Percentiles rank a stretch among this genome's conserved stretches.
phyloP scores from a whole-genome alignment of 2,329 filamentous ascomycete genomes.

The Claviceps fusiformis region DNA sequence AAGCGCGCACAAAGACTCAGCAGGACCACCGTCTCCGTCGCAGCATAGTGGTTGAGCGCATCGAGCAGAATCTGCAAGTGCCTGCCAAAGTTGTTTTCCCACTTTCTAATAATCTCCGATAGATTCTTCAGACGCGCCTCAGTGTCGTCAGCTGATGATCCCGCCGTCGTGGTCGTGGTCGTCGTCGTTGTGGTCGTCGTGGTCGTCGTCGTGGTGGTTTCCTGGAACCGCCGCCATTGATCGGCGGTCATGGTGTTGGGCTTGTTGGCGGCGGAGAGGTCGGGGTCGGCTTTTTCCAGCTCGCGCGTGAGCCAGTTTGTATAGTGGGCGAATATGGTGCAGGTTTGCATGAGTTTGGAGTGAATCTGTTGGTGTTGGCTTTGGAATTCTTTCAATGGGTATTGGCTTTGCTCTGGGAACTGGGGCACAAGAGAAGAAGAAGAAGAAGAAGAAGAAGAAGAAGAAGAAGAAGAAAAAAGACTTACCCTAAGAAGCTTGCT shows the following conservation, averaged over 20 bases:
- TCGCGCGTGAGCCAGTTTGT: constrained; percentile 76
- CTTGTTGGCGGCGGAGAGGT: constrained; percentile 49
- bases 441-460: neutral
- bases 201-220: no score
- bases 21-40: constrained; percentile 90
- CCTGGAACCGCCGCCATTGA: constrained; percentile 46
- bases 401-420: neutral
- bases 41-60: constrained; percentile 91
- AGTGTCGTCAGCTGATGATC: constrained; percentile 23
- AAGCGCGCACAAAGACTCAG: constrained; percentile 74
- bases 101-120: constrained; percentile 77
- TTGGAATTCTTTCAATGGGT: constrained; percentile 7
- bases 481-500: constrained; percentile 79
- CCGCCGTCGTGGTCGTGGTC: no score
- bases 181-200: constrained; percentile 18
- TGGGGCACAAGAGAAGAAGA: no score
- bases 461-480: neutral
- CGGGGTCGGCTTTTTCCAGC: constrained; percentile 70
- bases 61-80: constrained; percentile 91
- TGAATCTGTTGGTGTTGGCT: constrained; percentile 53
- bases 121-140: constrained; percentile 55
- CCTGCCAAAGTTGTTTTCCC: constrained; percentile 83
- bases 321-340: constrained; percentile 85
- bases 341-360: constrained; percentile 92
- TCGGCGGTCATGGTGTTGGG: constrained; percentile 46